Conservation (phyloP, 2,329 filamentous ascomycete genomes). For the Aspergillus ibericus region DNA sequence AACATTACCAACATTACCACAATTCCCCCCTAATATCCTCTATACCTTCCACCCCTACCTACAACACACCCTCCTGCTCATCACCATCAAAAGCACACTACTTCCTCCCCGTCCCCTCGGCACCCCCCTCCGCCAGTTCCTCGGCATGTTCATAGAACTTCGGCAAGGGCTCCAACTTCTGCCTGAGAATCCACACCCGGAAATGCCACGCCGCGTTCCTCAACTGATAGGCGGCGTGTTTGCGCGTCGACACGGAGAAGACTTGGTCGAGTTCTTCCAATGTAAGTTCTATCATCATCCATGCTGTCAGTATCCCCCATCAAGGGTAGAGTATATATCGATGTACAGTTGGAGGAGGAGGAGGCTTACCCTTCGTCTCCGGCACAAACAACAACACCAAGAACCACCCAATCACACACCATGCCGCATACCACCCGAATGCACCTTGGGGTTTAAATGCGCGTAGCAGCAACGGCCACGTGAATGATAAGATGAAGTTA, state of each 20-base stretch:
- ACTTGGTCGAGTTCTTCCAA: constrained; percentile 54
- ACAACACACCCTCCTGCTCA: too few relatives aligned
- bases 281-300: constrained; percentile 33
- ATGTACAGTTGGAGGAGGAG: too few relatives aligned
- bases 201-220: constrained; percentile 43
- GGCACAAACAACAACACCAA: constrained; percentile 54
- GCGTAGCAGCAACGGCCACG: constrained; percentile 51
- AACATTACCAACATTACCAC: too few relatives aligned
- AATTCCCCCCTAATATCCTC: too few relatives aligned
- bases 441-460: constrained; percentile 55
- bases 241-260: constrained; percentile 52
- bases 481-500: constrained; percentile 55
- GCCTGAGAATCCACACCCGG: constrained; percentile 39
- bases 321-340: too few relatives aligned
- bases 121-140: constrained; percentile 16
- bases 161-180: constrained; percentile 19
- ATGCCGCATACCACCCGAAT: constrained; percentile 58
- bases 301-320: constrained; percentile 12
- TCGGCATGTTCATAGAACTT: constrained; percentile 35
- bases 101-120: too few relatives aligned
- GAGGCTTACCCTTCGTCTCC: constrained; percentile 46
- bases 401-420: constrained; percentile 56
- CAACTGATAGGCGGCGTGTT: constrained; percentile 43
- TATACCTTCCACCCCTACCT: too few relatives aligned
- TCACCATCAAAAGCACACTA: too few relatives aligned